Evolutionary conservation across 2,329 filamentous ascomycete species (phyloP), one percentile per base, ranked within the genome.

Genomic region (Aureobasidium sp.): DNA sequence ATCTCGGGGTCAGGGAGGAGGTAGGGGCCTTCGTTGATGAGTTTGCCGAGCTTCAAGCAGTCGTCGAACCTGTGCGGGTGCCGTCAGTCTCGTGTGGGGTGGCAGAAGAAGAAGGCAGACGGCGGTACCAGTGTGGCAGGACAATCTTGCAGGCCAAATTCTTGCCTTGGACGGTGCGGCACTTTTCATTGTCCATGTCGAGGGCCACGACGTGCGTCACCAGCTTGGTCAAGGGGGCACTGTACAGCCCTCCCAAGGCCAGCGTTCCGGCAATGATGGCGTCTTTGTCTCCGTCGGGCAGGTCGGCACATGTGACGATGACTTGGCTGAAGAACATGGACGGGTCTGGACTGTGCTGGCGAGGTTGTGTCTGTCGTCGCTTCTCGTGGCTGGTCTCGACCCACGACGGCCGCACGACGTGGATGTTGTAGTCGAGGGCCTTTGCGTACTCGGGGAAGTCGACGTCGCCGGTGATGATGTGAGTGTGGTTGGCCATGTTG

Each of bases 141-240:
- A 98, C 88, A 55, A 96, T 85, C 69, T 89, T 90, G 68, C 82
- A 82, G 52, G 81, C 82, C 51, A 45, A n/a, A 3, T 47, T 34
- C 24, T 45, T 47, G 0, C 32, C 32, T 8, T 32, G 2, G 1
- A 53, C 44, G 51, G 80, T 66, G 56, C 77, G 65, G 57, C 85
- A 86, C 66, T 90, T 89, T 2, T 83, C 79, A 53, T 90, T 80
- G 29, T 90, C 84, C 66, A 86, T 76, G 4, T 81, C 82, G 56
- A 95, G 73, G 4, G 91, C 88, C 56, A 95, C 91, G 52, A 98
- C 80, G 68, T 98, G 93, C 2, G 93, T 97, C 7, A 88, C 88
- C 58, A 85, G 68, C 54, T 81, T 86, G 4, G 83, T 84, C 40
- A 95, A 72, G 49, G 81, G 79, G 45, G 82, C 79, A 19, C 83